Evolutionary conservation across 2,329 filamentous ascomycete genomes (phyloP).

Genomic region (Stagonosporopsis chrysanthemi): DNA sequence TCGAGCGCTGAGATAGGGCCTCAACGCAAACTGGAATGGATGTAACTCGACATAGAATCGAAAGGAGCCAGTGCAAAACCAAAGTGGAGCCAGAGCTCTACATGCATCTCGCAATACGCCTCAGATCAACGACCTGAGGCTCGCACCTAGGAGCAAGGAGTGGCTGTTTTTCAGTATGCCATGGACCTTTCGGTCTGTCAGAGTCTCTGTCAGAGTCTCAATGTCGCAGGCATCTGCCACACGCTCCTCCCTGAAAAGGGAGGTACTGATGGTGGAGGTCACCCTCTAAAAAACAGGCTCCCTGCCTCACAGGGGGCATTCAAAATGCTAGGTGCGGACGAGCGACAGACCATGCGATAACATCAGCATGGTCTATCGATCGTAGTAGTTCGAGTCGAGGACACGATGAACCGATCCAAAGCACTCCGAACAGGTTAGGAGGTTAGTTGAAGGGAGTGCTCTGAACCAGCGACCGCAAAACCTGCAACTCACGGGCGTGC

Average conservation of each 20-base stretch:
- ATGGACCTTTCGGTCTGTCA: slow-evolving; percentile 33
- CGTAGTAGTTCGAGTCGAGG: slow-evolving; percentile 13
- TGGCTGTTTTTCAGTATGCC: slow-evolving; percentile 24
- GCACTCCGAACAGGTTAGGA: slow-evolving; percentile 12
- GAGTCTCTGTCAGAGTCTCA: slow-evolving; percentile 23
- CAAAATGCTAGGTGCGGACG: slow-evolving; percentile 14
- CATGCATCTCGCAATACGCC: background rate
- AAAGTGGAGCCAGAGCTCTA: slow-evolving; percentile 9
- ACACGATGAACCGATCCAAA: slow-evolving; percentile 5
- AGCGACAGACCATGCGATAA: slow-evolving; percentile 3
- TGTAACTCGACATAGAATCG: slow-evolving; percentile 2
- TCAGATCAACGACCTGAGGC: slow-evolving; percentile 9
- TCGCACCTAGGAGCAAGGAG: slow-evolving; percentile 16
- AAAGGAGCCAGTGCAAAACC: slow-evolving; percentile 13
- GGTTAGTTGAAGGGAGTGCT: slow-evolving; percentile 14
- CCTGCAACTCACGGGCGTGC: slow-evolving; percentile 22
- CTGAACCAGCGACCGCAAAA: background rate
- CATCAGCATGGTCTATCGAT: slow-evolving; percentile 9
- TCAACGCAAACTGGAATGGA: slow-evolving; percentile 11
- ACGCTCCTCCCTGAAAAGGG: slow-evolving; percentile 29
- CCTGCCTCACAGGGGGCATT: slow-evolving; percentile 20
- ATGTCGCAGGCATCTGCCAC: slow-evolving; percentile 39
- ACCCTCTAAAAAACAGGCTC: slow-evolving; percentile 32
- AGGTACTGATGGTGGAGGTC: slow-evolving; percentile 31
- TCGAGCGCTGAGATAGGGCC: slow-evolving; percentile 17